Conservation (phyloP, 1,284 basidiomycete species). For the Exobasidium cylindrosporum region DNA sequence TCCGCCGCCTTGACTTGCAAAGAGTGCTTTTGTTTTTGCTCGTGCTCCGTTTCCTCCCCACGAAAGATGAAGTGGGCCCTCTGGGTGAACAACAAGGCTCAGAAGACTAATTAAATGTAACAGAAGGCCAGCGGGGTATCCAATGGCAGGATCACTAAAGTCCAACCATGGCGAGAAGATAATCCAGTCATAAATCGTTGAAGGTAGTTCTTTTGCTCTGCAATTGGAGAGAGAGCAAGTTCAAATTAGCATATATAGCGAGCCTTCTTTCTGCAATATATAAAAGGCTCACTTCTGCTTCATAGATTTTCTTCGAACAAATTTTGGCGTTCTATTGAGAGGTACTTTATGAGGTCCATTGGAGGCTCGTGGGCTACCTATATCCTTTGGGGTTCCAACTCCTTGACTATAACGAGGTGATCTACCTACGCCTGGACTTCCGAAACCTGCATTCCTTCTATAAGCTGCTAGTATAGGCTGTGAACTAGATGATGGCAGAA, state of each 20-base stretch:
- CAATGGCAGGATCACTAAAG: conserved; percentile 14
- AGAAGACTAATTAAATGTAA: conserved; percentile 27
- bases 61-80: conserved; percentile 27
- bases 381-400: not conserved
- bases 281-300: conserved; percentile 13
- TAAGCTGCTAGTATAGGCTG: not conserved
- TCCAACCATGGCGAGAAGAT: not conserved
- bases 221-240: too few species aligned
- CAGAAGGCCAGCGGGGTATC: conserved; percentile 25
- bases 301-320: conserved; percentile 11
- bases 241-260: too few species aligned
- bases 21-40: conserved; percentile 20
- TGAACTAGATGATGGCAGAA: not conserved
- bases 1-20: conserved; percentile 22
- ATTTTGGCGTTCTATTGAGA: not conserved
- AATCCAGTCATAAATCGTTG: conserved; percentile 7
- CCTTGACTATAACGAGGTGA: not conserved
- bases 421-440: conserved; percentile 6
- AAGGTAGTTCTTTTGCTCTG: conserved; percentile 12
- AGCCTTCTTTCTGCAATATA: too few species aligned
- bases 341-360: not conserved
- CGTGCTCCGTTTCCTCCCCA: conserved; percentile 25
- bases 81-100: conserved; percentile 22
- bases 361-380: not conserved
- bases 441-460: conserved; percentile 2